Conservation (phyloP, 2,329 filamentous ascomycete genomes). For the Stromatinia cepivora region DNA sequence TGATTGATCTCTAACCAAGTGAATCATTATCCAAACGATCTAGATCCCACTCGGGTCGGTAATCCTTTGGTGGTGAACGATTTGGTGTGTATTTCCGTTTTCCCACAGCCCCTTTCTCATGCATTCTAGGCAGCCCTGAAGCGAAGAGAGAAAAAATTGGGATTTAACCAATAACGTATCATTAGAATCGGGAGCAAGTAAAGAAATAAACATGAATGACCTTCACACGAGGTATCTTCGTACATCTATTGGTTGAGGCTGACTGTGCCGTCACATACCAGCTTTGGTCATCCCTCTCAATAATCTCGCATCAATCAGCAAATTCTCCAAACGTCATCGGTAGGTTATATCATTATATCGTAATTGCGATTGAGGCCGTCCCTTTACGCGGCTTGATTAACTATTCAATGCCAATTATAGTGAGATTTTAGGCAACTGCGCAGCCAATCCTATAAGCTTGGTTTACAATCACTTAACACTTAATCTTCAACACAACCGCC, state of each 20-base stretch:
- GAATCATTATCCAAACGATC: neutral
- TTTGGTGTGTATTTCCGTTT: neutral
- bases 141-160: neutral
- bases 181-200: too few relatives aligned
- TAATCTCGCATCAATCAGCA: neutral
- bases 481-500: neutral
- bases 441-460: neutral
- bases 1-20: neutral
- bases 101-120: slow-evolving; percentile 1
- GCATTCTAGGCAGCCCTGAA: neutral
- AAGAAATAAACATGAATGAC: too few relatives aligned
- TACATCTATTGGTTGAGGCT: neutral
- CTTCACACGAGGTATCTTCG: neutral
- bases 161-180: neutral
- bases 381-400: too few relatives aligned
- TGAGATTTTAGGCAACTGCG: slow-evolving; percentile 4
- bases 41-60: neutral
- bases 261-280: neutral
- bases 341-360: neutral
- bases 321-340: neutral
- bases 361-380: neutral
- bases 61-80: neutral
- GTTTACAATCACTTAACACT: neutral
- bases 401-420: neutral
- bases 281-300: neutral